A percentile compares a stretch with the other conserved stretches of the same genome.
phyloP scores from a whole-genome alignment of 2,329 filamentous ascomycete genomes.

The Phialophora verrucosa region DNA sequence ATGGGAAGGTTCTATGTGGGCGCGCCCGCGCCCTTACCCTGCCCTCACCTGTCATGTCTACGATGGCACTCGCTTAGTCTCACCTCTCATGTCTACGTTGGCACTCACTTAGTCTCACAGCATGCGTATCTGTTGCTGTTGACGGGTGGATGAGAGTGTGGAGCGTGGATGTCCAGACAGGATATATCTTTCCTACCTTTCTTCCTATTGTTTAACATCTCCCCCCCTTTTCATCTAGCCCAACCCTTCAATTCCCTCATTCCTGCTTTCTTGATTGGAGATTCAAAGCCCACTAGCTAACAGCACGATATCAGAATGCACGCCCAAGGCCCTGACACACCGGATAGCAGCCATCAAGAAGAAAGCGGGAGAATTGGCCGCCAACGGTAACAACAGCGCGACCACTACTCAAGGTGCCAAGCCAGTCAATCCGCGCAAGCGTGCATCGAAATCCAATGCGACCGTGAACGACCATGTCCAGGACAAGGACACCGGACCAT shows the following conservation, averaged over 20 bases:
- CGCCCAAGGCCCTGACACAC: slow-evolving; percentile 28
- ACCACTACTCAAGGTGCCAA: not conserved
- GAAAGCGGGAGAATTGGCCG: not conserved
- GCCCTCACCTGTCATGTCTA: not conserved
- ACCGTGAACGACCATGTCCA: not conserved
- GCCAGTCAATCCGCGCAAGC: not conserved
- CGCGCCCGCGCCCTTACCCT: not conserved
- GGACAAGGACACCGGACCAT: not conserved
- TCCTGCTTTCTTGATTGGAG: not conserved
- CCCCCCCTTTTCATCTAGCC: too few species aligned
- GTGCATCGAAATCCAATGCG: not conserved
- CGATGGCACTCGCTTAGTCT: not conserved
- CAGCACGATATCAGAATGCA: slow-evolving; percentile 21
- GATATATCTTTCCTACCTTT: not conserved
- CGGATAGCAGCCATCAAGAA: slow-evolving; percentile 19
- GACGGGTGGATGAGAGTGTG: not conserved
- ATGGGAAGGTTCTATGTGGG: not conserved
- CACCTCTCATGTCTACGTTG: too few species aligned
- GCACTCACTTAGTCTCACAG: not conserved
- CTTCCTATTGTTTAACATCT: not conserved
- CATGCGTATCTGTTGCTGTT: not conserved
- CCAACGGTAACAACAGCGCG: too few species aligned
- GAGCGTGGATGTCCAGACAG: not conserved
- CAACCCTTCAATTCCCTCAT: too few species aligned
- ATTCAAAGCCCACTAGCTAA: not conserved